Conservation (phyloP, 345 rosid species). For the Schrenkiella parvula region DNA sequence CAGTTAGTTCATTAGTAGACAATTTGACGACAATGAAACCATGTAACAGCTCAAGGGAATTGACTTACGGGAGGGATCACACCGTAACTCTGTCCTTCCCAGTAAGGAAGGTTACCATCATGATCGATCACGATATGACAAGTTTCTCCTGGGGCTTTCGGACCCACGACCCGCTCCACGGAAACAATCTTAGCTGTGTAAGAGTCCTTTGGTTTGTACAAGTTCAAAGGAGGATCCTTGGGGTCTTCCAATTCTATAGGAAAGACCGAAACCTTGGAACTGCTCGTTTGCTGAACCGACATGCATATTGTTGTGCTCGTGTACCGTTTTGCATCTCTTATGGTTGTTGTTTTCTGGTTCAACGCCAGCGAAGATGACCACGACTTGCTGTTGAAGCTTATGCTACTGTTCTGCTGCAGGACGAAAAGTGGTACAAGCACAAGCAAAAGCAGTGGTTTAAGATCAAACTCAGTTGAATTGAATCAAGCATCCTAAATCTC, state of each 20-base stretch:
- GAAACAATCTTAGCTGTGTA: conserved; percentile 91
- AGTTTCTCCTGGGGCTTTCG: conserved; percentile 95
- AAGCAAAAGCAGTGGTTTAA: neutral
- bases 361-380: conserved; percentile 47
- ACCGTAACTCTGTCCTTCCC: conserved; percentile 99
- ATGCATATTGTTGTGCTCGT: conserved; percentile 41
- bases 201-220: conserved; percentile 79
- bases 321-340: conserved; percentile 31
- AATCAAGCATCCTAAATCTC: neutral
- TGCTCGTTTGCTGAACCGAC: conserved; percentile 83
- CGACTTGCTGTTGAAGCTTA: conserved; percentile 55
- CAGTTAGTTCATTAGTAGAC: neutral
- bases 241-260: conserved; percentile 76
- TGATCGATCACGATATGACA: conserved; percentile 98
- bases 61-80: conserved; percentile 94
- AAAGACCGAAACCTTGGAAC: conserved; percentile 62
- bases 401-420: conserved; percentile 46
- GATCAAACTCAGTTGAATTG: neutral
- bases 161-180: conserved; percentile 85
- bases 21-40: neutral
- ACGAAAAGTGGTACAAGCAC: neutral
- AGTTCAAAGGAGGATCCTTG: conserved; percentile 81
- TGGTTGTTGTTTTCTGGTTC: conserved; percentile 43
- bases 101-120: conserved; percentile 88
- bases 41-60: neutral